phyloP scores from a whole-genome alignment of 2,329 filamentous ascomycete species.

The Colletotrichum orchidophilum region DNA sequence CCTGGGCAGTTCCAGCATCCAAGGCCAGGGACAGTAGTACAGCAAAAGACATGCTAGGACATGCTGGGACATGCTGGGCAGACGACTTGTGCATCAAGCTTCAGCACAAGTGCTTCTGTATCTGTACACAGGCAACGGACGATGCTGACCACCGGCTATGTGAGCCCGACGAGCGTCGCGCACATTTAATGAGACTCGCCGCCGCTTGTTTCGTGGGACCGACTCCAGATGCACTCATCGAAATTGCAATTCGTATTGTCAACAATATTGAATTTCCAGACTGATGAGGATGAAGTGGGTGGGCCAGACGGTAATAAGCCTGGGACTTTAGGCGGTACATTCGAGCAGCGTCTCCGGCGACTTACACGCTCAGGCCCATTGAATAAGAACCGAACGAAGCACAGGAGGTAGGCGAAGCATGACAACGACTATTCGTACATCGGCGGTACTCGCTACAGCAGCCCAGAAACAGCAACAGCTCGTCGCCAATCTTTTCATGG shows the following conservation, averaged over 20 bases:
- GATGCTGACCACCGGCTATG: neutral
- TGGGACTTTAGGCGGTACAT: neutral
- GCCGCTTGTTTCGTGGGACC: neutral
- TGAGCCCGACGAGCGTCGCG: neutral
- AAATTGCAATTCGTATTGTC: slow-evolving; percentile 28
- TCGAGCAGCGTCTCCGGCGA: neutral
- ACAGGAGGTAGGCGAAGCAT: neutral
- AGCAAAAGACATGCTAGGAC: neutral
- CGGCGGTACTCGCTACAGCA: neutral
- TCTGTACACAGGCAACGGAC: neutral
- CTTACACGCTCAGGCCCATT: neutral
- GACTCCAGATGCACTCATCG: neutral
- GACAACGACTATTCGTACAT: neutral
- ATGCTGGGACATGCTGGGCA: neutral
- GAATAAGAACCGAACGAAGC: neutral
- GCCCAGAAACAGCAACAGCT: slow-evolving; percentile 5
- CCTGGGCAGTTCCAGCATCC: neutral
- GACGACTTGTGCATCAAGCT: neutral
- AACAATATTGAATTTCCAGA: slow-evolving; percentile 6
- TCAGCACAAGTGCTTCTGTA: neutral
- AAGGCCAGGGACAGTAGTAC: neutral
- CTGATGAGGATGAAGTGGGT: neutral
- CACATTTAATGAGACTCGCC: neutral
- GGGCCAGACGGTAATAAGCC: neutral
- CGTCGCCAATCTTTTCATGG: neutral